phyloP scores from a whole-genome alignment of 192 early-diverging fungal species.

The Backusella morwellensis region DNA sequence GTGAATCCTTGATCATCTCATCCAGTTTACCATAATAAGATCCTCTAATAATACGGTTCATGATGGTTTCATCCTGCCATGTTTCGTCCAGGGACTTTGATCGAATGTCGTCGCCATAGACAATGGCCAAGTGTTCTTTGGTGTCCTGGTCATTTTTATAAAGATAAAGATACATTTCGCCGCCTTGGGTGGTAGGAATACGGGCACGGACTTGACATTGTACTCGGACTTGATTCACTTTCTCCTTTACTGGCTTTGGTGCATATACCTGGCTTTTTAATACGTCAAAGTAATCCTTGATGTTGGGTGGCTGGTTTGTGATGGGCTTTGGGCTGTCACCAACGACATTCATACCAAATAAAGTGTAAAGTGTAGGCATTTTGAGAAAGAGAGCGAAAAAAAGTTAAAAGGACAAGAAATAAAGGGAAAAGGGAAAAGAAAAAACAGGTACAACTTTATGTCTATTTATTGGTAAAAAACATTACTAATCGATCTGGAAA shows the following conservation, averaged over 20 bases:
- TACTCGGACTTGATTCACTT: conserved; percentile 19
- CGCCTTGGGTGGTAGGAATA: conserved; percentile 74
- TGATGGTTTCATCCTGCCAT: conserved; percentile 66
- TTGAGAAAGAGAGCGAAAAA: background rate
- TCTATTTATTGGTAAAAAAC: background rate
- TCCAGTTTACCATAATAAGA: conserved; percentile 62
- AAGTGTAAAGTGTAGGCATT: conserved; percentile 27
- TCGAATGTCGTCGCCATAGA: conserved; percentile 84
- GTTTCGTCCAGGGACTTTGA: conserved; percentile 63
- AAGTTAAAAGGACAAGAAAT: background rate
- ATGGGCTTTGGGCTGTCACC: conserved; percentile 4
- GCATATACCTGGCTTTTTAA: conserved; percentile 31
- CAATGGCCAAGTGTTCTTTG: conserved; percentile 94
- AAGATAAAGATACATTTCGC: conserved; percentile 79
- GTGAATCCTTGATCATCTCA: conserved; percentile 35
- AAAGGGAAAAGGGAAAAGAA: background rate
- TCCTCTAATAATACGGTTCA: conserved; percentile 80
- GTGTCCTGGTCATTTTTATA: conserved; percentile 83
- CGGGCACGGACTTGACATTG: conserved; percentile 70
- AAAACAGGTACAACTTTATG: background rate
- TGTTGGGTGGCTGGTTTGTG: conserved; percentile 11
- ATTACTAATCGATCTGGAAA: background rate
- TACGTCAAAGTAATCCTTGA: conserved; percentile 33
- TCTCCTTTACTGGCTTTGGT: conserved; percentile 19
- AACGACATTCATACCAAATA: conserved; percentile 41